Conservation (phyloP, 1,284 basidiomycete genomes). For the Heterobasidion irregulare region DNA sequence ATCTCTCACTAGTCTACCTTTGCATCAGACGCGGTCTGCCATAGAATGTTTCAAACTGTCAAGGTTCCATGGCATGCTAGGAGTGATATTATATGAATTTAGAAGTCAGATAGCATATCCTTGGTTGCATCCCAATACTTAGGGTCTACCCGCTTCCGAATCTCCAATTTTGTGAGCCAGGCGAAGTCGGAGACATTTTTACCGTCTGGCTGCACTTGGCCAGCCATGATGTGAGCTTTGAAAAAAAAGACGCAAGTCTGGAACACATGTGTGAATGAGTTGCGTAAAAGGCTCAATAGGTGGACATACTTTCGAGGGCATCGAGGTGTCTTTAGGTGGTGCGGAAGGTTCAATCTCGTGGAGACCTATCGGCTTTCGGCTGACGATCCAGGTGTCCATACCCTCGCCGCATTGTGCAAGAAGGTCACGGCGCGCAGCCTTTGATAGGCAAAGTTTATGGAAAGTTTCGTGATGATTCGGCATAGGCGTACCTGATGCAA, state of each 20-base stretch:
- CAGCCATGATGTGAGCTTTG: conserved; percentile 78
- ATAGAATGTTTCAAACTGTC: conserved; percentile 9
- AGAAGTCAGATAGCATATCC: conserved; percentile 74
- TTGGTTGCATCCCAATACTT: conserved; percentile 73
- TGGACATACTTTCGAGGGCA: conserved; percentile 17
- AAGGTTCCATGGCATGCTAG: conserved; percentile 10
- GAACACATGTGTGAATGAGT: not conserved
- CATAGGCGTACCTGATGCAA: conserved; percentile 52
- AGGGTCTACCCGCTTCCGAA: conserved; percentile 51
- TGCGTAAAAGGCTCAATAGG: not conserved
- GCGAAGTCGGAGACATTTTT: conserved; percentile 66
- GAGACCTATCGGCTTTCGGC: conserved; percentile 66
- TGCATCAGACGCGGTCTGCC: too few species aligned
- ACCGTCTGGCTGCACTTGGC: conserved; percentile 53
- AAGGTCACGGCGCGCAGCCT: conserved; percentile 68
- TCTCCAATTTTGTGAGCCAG: conserved; percentile 88
- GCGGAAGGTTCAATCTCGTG: conserved; percentile 28
- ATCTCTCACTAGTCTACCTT: too few species aligned
- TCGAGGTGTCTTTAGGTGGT: conserved; percentile 20
- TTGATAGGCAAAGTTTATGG: conserved; percentile 6
- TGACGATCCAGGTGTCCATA: conserved; percentile 81
- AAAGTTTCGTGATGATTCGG: not conserved
- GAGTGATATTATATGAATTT: not conserved
- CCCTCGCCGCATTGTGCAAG: conserved; percentile 56
- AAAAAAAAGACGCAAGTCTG: conserved; percentile 56